Evolutionary conservation across 306 rosid species (phyloP).

Genomic region (Amphicarpaea edgeworthii): DNA sequence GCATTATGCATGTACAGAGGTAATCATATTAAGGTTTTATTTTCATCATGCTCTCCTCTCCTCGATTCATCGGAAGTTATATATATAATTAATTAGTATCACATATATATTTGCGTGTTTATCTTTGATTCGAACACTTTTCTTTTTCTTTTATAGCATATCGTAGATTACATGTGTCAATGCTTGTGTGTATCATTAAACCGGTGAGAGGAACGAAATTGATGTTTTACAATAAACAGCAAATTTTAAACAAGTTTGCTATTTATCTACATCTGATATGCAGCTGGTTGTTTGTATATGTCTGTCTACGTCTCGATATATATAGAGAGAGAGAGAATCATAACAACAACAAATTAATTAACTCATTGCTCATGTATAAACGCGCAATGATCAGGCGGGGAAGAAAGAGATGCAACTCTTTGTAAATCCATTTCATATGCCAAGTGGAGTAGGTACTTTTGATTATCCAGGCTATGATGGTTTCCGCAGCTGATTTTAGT

Average conservation of each 20-base stretch:
- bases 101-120: constrained; percentile 2
- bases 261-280: neutral
- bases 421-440: constrained; percentile 35
- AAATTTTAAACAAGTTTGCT: constrained; percentile 25
- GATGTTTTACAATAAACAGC: constrained; percentile 28
- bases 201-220: constrained; percentile 11
- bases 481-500: constrained; percentile 33
- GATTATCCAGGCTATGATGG: constrained; percentile 29
- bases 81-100: constrained; percentile 6
- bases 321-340: too few species aligned
- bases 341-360: constrained; percentile 1
- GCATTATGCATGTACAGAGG: constrained; percentile 65
- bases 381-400: neutral
- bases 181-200: constrained; percentile 4
- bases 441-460: constrained; percentile 44
- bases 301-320: neutral
- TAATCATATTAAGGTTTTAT: constrained; percentile 48
- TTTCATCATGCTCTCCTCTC: constrained; percentile 2
- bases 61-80: neutral
- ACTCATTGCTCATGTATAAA: constrained; percentile 2
- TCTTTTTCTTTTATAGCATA: constrained; percentile 17
- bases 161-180: neutral
- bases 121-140: constrained; percentile 25
- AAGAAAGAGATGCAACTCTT: neutral
- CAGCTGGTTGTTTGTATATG: neutral